Evolutionary conservation across 2,329 filamentous ascomycete species (phyloP).

Genomic region (Penicillium expansum): DNA sequence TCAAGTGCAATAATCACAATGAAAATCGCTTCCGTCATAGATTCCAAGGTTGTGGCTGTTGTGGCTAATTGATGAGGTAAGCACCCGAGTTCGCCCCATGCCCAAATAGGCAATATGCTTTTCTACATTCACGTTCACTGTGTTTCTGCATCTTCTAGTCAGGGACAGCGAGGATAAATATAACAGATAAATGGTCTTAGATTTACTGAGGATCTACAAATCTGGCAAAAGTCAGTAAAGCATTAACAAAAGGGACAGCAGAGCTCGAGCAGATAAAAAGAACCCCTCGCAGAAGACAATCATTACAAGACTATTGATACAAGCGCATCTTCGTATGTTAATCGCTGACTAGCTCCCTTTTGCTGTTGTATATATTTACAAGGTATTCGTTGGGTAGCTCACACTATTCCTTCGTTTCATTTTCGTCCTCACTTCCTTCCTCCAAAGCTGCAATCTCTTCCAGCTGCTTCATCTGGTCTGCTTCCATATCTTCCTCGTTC

Average conservation of each 20-base stretch:
- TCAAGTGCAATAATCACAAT: conserved; percentile 11
- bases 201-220: too few species aligned
- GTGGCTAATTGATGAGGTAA: conserved; percentile 5
- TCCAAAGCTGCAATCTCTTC: conserved; percentile 4
- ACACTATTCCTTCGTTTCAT: conserved; percentile 1
- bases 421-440: conserved; percentile 2
- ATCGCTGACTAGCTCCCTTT: not conserved
- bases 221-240: not conserved
- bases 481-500: conserved; percentile 5
- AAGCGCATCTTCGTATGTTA: not conserved
- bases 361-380: not conserved
- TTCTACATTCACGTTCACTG: not conserved
- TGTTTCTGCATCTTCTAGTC: too few species aligned
- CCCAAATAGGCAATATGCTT: not conserved
- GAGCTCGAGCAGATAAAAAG: not conserved
- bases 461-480: conserved; percentile 5
- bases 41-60: conserved; percentile 9
- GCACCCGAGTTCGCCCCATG: not conserved
- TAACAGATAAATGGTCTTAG: too few species aligned
- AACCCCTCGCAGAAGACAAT: not conserved
- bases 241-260: not conserved
- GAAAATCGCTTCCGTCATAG: conserved; percentile 22
- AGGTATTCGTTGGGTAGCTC: not conserved
- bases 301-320: not conserved
- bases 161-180: not conserved